A percentile compares a stretch with the other conserved stretches of the same genome.
phyloP scores from a whole-genome alignment of 345 rosid species.

The Eucalyptus tenuipes region DNA sequence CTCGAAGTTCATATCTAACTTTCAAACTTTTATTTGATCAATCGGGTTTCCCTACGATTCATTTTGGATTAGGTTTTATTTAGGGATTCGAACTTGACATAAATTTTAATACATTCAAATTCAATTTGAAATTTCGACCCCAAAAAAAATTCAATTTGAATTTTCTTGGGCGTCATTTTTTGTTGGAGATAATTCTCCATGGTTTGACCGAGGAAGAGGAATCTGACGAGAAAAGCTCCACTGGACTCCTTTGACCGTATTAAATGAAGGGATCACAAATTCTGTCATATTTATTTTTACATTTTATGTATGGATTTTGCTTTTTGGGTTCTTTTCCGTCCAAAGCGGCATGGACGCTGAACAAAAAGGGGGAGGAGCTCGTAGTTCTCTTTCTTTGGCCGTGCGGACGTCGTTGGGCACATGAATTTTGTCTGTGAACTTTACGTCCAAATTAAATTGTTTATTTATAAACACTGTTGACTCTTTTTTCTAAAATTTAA shows the following conservation, averaged over 20 bases:
- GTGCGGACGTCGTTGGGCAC: neutral
- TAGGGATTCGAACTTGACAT: no score
- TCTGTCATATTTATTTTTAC: neutral
- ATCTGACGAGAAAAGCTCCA: neutral
- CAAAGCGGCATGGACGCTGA: neutral
- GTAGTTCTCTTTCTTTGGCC: neutral
- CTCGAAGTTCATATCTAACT: neutral
- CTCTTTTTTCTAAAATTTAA: fast-evolving
- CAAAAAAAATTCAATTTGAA: no score
- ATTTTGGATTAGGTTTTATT: neutral
- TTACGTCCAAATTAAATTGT: neutral
- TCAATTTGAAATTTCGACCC: no score
- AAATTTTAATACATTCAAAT: no score
- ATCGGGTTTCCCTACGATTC: fast-evolving
- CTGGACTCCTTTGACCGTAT: neutral
- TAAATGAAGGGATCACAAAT: neutral
- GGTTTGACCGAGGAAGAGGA: neutral
- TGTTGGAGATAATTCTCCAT: neutral
- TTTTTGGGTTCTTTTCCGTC: neutral
- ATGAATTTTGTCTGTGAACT: neutral
- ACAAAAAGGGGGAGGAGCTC: neutral
- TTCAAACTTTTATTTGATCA: neutral
- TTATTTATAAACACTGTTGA: fast-evolving
- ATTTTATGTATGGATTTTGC: neutral
- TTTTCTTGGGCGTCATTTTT: neutral